These are phyloP conservation scores for Aspergillus sclerotioniger DNA, from an alignment of 495 filamentous ascomycete species.

Conservation along the genomic window DNA sequence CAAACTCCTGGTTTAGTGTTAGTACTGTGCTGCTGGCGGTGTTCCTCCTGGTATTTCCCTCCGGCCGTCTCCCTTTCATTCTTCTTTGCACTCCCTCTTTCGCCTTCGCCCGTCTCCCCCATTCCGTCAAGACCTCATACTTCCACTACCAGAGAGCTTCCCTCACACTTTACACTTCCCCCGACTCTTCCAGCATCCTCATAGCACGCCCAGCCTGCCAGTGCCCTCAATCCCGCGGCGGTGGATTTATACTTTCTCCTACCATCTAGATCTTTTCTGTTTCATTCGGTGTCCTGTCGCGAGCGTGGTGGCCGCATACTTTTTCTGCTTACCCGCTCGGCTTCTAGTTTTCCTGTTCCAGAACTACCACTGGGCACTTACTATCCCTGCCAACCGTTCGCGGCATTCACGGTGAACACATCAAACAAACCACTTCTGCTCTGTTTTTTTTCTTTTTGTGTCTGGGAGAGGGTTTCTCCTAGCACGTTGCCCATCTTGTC, in stretches of 20 bases:
- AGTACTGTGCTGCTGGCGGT: neutral
- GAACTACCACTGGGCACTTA: conserved; percentile 20
- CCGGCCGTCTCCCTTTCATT: conserved; percentile 14
- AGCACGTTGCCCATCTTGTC: neutral
- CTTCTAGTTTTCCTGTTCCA: conserved; percentile 25
- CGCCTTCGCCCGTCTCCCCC: neutral
- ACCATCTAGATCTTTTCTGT: conserved; percentile 7
- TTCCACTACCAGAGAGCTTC: conserved; percentile 12
- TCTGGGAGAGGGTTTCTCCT: neutral
- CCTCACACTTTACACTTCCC: neutral
- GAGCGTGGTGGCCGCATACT: conserved; percentile 15
- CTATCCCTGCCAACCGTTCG: conserved; percentile 40
- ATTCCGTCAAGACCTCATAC: conserved; percentile 22
- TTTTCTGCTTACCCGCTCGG: conserved; percentile 25
- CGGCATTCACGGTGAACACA: conserved; percentile 15
- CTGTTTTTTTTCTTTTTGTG: neutral
- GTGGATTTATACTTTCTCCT: neutral
- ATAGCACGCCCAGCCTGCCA: neutral
- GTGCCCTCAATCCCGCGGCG: conserved; percentile 6
- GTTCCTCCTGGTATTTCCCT: conserved; percentile 13
- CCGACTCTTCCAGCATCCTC: neutral
- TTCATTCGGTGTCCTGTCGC: neutral
- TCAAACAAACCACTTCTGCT: conserved; percentile 7
- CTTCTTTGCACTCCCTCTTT: conserved; percentile 12
- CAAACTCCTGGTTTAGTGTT: neutral